These are phyloP conservation scores for Tetragonia tetragonoides DNA, from an alignment of 148 eudicot species.

Conservation along the genomic window DNA sequence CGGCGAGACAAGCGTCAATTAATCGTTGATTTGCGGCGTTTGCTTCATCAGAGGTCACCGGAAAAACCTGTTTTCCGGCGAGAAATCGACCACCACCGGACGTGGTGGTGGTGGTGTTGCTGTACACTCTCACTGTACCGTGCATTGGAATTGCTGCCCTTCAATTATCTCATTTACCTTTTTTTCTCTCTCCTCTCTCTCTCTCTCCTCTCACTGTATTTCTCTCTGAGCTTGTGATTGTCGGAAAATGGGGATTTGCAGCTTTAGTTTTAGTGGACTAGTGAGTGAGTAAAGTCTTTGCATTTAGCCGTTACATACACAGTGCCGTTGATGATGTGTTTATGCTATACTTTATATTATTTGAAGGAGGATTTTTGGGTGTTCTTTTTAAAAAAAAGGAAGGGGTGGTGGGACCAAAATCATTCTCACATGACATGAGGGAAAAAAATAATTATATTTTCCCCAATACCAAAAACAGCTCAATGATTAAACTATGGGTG, in stretches of 20 bases:
- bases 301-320: neutral
- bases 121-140: slow-evolving; percentile 20
- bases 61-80: slow-evolving; percentile 43
- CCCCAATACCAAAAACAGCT: too few relatives aligned
- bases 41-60: slow-evolving; percentile 40
- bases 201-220: neutral
- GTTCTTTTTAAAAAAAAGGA: too few relatives aligned
- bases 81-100: slow-evolving; percentile 23
- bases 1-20: neutral
- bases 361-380: too few relatives aligned
- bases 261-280: too few relatives aligned
- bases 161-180: too few relatives aligned
- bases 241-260: neutral
- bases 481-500: too few relatives aligned
- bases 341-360: neutral
- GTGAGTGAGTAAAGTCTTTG: too few relatives aligned
- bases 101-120: slow-evolving; percentile 5
- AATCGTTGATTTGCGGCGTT: slow-evolving; percentile 18
- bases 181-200: neutral
- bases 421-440: too few relatives aligned
- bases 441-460: too few relatives aligned
- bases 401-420: too few relatives aligned
- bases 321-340: neutral
- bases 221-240: neutral
- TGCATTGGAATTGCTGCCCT: slow-evolving; percentile 20